Evolutionary conservation across 371 early-diverging fungal species (phyloP).

Genomic region (Mucor saturninus): DNA sequence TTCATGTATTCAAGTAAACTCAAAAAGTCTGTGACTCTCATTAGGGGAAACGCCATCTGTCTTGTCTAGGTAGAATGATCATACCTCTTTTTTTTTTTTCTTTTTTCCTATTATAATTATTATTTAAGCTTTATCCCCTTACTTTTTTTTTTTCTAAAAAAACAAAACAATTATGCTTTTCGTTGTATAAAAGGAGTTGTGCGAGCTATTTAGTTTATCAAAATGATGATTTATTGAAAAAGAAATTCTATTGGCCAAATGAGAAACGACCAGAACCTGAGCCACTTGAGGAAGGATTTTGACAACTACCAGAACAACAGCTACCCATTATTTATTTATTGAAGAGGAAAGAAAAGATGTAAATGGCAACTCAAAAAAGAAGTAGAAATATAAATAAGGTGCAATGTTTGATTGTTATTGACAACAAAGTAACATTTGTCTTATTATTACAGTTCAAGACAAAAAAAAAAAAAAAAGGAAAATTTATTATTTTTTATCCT

Average conservation of each 20-base stretch:
- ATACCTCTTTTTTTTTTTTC: not conserved
- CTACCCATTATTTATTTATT: not conserved
- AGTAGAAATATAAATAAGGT: no score
- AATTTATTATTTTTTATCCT: slow-evolving; percentile 25
- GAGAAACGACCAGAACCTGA: no score
- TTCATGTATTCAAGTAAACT: slow-evolving; percentile 22
- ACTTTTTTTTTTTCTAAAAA: no score
- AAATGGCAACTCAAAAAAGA: not conserved
- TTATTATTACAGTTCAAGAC: not conserved
- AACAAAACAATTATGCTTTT: no score
- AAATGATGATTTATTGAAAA: no score
- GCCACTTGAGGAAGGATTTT: no score
- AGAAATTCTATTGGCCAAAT: no score
- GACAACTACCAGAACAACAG: no score
- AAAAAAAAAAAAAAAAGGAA: not conserved
- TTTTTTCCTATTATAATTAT: not conserved
- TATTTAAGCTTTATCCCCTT: no score
- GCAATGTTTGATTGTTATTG: not conserved
- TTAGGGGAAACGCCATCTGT: no score
- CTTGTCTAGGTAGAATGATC: not conserved
- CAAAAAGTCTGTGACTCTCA: slow-evolving; percentile 4
- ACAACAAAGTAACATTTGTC: not conserved
- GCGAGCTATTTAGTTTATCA: no score
- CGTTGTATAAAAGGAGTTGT: no score
- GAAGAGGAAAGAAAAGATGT: not conserved